phyloP scores from a whole-genome alignment of 2,329 filamentous ascomycete genomes.

The Trichophyton verrucosum region DNA sequence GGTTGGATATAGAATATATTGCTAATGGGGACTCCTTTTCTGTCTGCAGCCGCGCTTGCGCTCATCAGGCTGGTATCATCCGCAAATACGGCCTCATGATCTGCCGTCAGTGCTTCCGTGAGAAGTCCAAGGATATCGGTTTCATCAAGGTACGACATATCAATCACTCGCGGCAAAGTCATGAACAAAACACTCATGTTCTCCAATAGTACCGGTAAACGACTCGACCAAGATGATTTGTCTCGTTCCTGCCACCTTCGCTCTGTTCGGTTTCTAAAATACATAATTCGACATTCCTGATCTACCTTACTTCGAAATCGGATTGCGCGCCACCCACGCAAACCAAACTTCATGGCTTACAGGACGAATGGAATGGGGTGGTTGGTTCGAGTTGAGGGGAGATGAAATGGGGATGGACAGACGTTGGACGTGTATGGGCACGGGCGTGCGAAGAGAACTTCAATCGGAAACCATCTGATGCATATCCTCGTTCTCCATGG shows the following conservation, averaged over 20 bases:
- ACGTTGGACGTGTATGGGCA: background rate
- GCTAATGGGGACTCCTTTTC: constrained; percentile 8
- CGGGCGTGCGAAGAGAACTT: background rate
- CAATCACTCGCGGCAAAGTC: background rate
- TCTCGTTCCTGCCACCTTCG: background rate
- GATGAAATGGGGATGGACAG: background rate
- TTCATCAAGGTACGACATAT: constrained; percentile 48
- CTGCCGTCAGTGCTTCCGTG: constrained; percentile 57
- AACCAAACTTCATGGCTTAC: background rate
- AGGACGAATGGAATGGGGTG: background rate
- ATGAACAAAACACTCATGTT: background rate
- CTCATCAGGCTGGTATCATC: constrained; percentile 97
- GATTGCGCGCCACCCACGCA: background rate
- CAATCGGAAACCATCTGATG: background rate
- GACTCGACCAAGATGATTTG: background rate
- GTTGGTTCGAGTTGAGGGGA: background rate
- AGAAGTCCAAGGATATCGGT: constrained; percentile 56
- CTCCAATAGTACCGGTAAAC: constrained; percentile 1
- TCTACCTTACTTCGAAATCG: background rate
- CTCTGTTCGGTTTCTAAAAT: background rate
- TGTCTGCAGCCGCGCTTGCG: constrained; percentile 59
- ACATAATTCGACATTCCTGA: background rate
- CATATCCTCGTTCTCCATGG: background rate
- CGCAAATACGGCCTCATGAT: constrained; percentile 97
- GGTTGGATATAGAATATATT: background rate